A percentile compares a stretch with the other conserved stretches of the same genome.
Evolutionary conservation across 169 alveolate species (phyloP).

Genomic region (Plasmodium gonderi): DNA sequence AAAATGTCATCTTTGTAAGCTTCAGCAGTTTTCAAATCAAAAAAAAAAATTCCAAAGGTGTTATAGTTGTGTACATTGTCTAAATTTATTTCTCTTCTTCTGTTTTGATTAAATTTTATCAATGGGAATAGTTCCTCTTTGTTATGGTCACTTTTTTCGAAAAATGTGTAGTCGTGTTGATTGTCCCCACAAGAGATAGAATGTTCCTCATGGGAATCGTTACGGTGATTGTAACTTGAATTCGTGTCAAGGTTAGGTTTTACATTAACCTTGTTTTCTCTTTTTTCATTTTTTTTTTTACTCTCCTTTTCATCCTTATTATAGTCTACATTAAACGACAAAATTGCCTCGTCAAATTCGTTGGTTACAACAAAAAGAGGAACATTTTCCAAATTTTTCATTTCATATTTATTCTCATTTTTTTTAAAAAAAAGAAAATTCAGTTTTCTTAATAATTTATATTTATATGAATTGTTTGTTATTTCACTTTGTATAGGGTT

Average conservation of each 20-base stretch:
- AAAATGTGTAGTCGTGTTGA: not conserved
- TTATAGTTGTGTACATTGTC: slow-evolving; percentile 32
- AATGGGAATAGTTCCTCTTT: slow-evolving; percentile 13
- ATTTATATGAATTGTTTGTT: not conserved
- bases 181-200: not conserved
- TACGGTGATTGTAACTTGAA: not conserved
- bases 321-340: slow-evolving; percentile 30
- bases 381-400: slow-evolving; percentile 65
- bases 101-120: slow-evolving; percentile 17
- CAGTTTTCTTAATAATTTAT: slow-evolving; percentile 24
- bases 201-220: not conserved
- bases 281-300: not conserved
- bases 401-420: slow-evolving; percentile 33
- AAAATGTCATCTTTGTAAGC: slow-evolving; percentile 65
- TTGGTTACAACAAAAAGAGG: slow-evolving; percentile 61
- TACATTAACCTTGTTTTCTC: not conserved
- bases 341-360: slow-evolving; percentile 50
- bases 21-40: slow-evolving; percentile 69
- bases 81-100: slow-evolving; percentile 31
- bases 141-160: not conserved
- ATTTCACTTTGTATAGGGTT: slow-evolving; percentile 30
- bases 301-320: not conserved
- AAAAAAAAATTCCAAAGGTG: slow-evolving; percentile 42
- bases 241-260: not conserved
- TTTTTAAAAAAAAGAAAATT: slow-evolving; percentile 44